Conservation (phyloP, 2,329 filamentous ascomycete species). For the Stachybotrys echinatus region DNA sequence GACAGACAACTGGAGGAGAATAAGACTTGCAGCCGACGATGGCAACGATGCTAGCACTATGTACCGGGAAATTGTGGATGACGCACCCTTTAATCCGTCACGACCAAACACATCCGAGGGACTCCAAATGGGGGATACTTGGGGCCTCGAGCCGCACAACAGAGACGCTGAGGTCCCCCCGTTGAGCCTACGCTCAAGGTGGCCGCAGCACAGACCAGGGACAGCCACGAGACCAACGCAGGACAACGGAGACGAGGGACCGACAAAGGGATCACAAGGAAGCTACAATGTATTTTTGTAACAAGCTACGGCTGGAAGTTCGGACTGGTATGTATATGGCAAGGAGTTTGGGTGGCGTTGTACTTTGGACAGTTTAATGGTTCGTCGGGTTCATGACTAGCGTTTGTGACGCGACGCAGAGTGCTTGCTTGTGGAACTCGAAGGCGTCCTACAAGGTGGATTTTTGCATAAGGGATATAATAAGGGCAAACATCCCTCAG, state of each 20-base stretch:
- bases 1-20: slow-evolving; percentile 30
- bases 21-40: slow-evolving; percentile 7
- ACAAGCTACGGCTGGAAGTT: no score
- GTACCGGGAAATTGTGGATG: slow-evolving; percentile 27
- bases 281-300: slow-evolving; percentile 18
- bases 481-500: no score
- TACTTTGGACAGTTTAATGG: no score
- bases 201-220: background rate
- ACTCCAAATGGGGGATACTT: background rate
- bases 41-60: slow-evolving; percentile 15
- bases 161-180: background rate
- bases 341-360: background rate
- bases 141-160: background rate
- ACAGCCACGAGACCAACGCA: no score
- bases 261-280: slow-evolving; percentile 12
- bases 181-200: slow-evolving; percentile 3
- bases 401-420: no score
- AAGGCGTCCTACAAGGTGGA: no score
- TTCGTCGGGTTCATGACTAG: no score
- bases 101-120: slow-evolving; percentile 16
- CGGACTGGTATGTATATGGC: no score
- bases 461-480: no score
- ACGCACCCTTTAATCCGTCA: slow-evolving; percentile 32
- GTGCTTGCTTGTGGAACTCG: no score
- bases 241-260: slow-evolving; percentile 11